Conservation (phyloP, 306 rosid species). For the Mimosa bimucronata region DNA sequence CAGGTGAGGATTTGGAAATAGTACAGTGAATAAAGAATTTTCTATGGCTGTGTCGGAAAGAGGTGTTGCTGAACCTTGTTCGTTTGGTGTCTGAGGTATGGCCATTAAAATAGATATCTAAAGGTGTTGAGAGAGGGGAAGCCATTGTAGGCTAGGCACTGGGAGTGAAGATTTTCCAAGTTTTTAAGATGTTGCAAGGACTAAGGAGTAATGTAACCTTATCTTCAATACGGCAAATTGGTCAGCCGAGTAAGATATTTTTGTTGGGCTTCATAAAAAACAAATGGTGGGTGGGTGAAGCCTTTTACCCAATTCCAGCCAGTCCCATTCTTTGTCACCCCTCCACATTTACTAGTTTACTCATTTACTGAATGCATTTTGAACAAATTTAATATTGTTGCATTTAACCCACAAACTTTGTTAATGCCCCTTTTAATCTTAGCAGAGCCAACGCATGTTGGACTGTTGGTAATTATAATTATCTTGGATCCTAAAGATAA, state of each 20-base stretch:
- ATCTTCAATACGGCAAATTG: background rate
- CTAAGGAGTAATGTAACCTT: background rate
- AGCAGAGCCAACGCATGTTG: too few species aligned
- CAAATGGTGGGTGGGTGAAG: background rate
- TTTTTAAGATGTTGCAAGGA: background rate
- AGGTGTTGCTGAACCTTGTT: conserved; percentile 53
- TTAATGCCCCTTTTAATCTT: too few species aligned
- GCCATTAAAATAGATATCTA: conserved; percentile 56
- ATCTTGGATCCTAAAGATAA: too few species aligned
- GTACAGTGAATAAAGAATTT: conserved; percentile 47
- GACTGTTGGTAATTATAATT: too few species aligned
- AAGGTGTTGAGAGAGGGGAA: conserved; percentile 54
- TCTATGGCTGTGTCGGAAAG: conserved; percentile 31
- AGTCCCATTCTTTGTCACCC: too few species aligned
- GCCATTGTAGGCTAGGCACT: conserved; percentile 52
- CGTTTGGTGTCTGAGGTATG: conserved; percentile 52
- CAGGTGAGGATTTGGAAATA: conserved; percentile 51
- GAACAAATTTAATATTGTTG: too few species aligned
- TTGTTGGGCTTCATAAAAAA: background rate
- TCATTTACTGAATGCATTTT: too few species aligned
- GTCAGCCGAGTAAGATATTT: background rate
- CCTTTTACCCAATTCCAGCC: background rate
- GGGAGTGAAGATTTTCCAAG: background rate
- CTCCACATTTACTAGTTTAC: too few species aligned
- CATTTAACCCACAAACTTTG: too few species aligned